Percentiles rank a stretch among this genome's conserved stretches.
Conservation (phyloP, 2,329 filamentous ascomycete genomes). For the Fusarium decemcellulare region DNA sequence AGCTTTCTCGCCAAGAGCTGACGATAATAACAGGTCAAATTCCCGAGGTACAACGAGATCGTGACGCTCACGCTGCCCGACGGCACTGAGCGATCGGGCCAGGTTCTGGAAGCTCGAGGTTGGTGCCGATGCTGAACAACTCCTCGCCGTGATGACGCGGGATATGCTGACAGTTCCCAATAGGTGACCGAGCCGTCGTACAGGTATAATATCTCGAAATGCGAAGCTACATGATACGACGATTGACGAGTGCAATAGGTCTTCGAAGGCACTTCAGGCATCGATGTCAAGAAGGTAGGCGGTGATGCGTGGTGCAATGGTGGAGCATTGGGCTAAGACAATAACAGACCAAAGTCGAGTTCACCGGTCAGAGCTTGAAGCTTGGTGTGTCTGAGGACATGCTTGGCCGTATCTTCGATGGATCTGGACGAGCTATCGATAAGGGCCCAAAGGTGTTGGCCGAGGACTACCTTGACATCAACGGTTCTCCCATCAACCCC, state of each 20-base stretch:
- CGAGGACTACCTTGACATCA: slow-evolving; percentile 99
- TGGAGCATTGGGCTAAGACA: slow-evolving; percentile 44
- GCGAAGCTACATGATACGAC: slow-evolving; percentile 23
- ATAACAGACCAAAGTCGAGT: slow-evolving; percentile 91
- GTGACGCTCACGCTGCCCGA: slow-evolving; percentile 96
- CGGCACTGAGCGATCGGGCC: slow-evolving; percentile 92
- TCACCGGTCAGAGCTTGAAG: slow-evolving; percentile 97
- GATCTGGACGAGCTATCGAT: slow-evolving; percentile 97
- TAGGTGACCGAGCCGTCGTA: slow-evolving; percentile 93
- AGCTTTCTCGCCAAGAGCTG: slow-evolving; percentile 37
- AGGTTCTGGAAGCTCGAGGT: slow-evolving; percentile 98
- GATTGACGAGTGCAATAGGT: slow-evolving; percentile 71
- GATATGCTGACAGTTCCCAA: slow-evolving; percentile 37
- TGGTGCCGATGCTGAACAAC: slow-evolving; percentile 43
- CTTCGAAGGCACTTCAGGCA: slow-evolving; percentile 96
- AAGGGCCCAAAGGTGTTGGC: slow-evolving; percentile 98
- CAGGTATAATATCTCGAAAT: slow-evolving; percentile 74
- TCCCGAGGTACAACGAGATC: slow-evolving; percentile 97
- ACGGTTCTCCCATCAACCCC: slow-evolving; percentile 98
- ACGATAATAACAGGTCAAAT: slow-evolving; percentile 82
- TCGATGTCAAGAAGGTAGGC: slow-evolving; percentile 97
- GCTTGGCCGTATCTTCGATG: slow-evolving; percentile 98
- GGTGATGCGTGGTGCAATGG: slow-evolving; percentile 11
- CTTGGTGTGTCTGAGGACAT: slow-evolving; percentile 99
- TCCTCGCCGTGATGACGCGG: slow-evolving; percentile 23